Evolutionary conservation across 2,329 filamentous ascomycete species (phyloP).

Genomic region (Beauveria brongniartii): DNA sequence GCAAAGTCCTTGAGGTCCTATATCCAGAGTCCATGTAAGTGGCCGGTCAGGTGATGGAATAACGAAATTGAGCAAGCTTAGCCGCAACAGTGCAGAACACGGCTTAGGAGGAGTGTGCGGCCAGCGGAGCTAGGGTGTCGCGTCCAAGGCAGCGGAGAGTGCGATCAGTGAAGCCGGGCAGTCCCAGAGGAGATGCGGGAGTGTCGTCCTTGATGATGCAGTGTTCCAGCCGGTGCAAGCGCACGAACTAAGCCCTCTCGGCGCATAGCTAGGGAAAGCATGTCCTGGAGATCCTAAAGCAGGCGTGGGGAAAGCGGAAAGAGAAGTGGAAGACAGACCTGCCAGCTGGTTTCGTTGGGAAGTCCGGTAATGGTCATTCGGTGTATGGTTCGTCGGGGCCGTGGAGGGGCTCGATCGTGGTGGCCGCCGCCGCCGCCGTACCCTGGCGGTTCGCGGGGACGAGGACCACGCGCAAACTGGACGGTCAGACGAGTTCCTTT

Average conservation of each 20-base stretch:
- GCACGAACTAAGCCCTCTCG: not conserved
- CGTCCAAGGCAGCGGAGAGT: not conserved
- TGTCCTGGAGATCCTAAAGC: constrained; percentile 2
- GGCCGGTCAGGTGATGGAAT: constrained; percentile 44
- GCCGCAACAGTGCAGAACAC: not conserved
- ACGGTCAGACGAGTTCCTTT: constrained; percentile 97
- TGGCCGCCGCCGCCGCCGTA: constrained; percentile 28
- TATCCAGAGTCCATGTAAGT: constrained; percentile 76
- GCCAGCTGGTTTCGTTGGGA: constrained; percentile 98
- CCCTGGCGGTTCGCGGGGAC: constrained; percentile 39
- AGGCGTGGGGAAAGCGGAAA: constrained; percentile 14
- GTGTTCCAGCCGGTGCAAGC: not conserved
- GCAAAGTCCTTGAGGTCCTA: constrained; percentile 99
- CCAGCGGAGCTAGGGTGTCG: constrained; percentile 15
- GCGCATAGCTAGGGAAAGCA: not conserved
- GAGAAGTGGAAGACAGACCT: constrained; percentile 67
- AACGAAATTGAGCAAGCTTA: constrained; percentile 18
- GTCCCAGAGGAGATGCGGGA: not conserved
- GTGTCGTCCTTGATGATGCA: constrained; percentile 1
- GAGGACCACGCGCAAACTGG: constrained; percentile 89
- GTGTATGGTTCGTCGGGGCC: constrained; percentile 87
- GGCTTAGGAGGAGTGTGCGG: not conserved
- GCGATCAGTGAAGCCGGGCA: constrained; percentile 1
- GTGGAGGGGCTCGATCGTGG: constrained; percentile 53
- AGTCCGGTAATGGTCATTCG: constrained; percentile 98